phyloP scores from a whole-genome alignment of 108 stramenopile genomes.

The Cylindrotheca fusiformis region DNA sequence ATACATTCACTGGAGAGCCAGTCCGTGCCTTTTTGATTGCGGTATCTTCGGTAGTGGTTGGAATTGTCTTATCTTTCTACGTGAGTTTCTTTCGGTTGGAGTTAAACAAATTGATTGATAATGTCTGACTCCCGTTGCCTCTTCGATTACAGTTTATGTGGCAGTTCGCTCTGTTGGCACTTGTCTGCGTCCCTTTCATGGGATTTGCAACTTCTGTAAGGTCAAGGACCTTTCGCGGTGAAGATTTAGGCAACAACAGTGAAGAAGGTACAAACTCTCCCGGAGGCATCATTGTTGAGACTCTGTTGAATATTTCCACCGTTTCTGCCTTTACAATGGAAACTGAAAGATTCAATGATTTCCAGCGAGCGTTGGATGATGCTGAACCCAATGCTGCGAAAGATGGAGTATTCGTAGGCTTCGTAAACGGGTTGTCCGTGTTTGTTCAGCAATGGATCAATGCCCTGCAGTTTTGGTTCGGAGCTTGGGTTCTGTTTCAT shows the following conservation, averaged over 20 bases:
- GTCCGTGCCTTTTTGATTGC: slow-evolving; percentile 57
- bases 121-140: slow-evolving; percentile 20
- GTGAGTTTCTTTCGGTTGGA: slow-evolving; percentile 1
- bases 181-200: slow-evolving; percentile 51
- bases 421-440: slow-evolving; percentile 15
- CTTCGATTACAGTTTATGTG: slow-evolving; percentile 35
- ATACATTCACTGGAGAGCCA: slow-evolving; percentile 72
- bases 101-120: slow-evolving; percentile 40
- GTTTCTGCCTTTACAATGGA: slow-evolving; percentile 39
- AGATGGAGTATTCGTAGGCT: slow-evolving; percentile 17
- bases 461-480: slow-evolving; percentile 54
- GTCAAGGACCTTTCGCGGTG: no score
- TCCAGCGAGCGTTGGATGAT: slow-evolving; percentile 11
- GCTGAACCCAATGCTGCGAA: slow-evolving; percentile 7
- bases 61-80: slow-evolving; percentile 57
- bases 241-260: slow-evolving; percentile 42
- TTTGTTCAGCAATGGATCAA: slow-evolving; percentile 36
- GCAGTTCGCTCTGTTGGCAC: slow-evolving; percentile 6
- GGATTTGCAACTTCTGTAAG: slow-evolving; percentile 47
- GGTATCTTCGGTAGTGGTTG: slow-evolving; percentile 50
- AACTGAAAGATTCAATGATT: slow-evolving; percentile 12
- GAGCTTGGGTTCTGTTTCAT: slow-evolving; percentile 37
- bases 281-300: slow-evolving; percentile 40
- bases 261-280: slow-evolving; percentile 37
- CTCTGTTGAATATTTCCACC: slow-evolving; percentile 42